Conservation (phyloP, 805 yeast genomes). For the Wickerhamomyces kurtzmanii region DNA sequence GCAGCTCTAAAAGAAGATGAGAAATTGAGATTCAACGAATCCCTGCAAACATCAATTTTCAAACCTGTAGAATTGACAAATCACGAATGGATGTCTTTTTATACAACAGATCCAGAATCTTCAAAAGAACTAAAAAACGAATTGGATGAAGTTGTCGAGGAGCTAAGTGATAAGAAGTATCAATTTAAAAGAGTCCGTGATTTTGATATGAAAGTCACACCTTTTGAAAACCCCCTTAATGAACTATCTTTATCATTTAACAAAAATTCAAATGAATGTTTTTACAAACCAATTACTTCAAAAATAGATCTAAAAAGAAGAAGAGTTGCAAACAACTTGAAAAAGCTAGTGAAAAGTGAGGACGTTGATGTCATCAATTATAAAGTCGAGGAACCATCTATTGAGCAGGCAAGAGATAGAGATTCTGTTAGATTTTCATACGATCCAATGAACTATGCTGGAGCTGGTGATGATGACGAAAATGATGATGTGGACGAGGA, state of each 20-base stretch:
- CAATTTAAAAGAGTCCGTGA: slow-evolving; percentile 63
- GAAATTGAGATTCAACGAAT: slow-evolving; percentile 23
- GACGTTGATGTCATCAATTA: slow-evolving; percentile 55
- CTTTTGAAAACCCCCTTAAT: slow-evolving; percentile 15
- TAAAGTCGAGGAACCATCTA: slow-evolving; percentile 62
- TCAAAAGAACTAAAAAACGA: slow-evolving; percentile 27
- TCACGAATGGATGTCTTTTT: slow-evolving; percentile 73
- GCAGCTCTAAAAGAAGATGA: slow-evolving; percentile 29
- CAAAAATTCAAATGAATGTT: slow-evolving; percentile 45
- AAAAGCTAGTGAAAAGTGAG: slow-evolving; percentile 42
- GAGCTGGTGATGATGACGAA: slow-evolving; percentile 39
- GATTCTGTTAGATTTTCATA: slow-evolving; percentile 59
- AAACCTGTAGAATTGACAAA: slow-evolving; percentile 61
- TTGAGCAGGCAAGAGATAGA: slow-evolving; percentile 56
- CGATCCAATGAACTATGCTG: slow-evolving; percentile 75
- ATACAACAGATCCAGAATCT: slow-evolving; percentile 36
- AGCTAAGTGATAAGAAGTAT: slow-evolving; percentile 27
- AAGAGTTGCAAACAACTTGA: slow-evolving; percentile 47
- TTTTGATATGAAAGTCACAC: slow-evolving; percentile 55
- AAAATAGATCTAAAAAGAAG: slow-evolving; percentile 78
- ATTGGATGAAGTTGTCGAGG: slow-evolving; percentile 26
- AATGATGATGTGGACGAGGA: slow-evolving; percentile 24
- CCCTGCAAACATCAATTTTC: slow-evolving; percentile 57
- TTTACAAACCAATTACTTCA: slow-evolving; percentile 70
- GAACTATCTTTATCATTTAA: slow-evolving; percentile 64